phyloP scores from a whole-genome alignment of 2,329 filamentous ascomycete species.

The Sphaerulina musiva region DNA sequence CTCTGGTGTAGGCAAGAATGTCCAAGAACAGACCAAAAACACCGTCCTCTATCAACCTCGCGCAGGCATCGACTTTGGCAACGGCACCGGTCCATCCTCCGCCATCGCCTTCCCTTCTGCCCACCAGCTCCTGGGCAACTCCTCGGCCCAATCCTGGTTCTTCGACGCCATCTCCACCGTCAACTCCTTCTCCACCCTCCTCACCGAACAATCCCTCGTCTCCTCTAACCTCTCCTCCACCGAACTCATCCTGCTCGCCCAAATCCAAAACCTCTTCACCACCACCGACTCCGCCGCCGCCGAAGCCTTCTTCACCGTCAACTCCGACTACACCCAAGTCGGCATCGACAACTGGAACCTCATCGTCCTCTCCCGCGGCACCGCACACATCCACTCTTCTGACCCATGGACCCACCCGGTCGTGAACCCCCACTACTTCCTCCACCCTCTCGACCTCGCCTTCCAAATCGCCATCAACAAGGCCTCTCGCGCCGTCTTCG shows the following conservation, averaged over 20 bases:
- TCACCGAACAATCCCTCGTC: constrained; percentile 20
- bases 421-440: constrained; percentile 41
- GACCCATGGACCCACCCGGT: constrained; percentile 31
- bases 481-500: constrained; percentile 30
- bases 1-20: constrained; percentile 9
- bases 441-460: constrained; percentile 35
- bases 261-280: constrained; percentile 27
- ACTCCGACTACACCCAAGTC: constrained; percentile 25
- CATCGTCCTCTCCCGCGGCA: constrained; percentile 25
- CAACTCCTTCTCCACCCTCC: constrained; percentile 26
- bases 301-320: constrained; percentile 37
- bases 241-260: constrained; percentile 18
- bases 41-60: constrained; percentile 13
- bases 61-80: constrained; percentile 20
- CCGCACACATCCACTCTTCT: constrained; percentile 22
- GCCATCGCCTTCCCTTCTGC: constrained; percentile 35
- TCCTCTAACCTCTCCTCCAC: constrained; percentile 19
- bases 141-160: constrained; percentile 23
- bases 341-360: constrained; percentile 38
- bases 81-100: constrained; percentile 36
- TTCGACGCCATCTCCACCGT: constrained; percentile 27
- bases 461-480: constrained; percentile 34
- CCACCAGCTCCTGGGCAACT: constrained; percentile 34
- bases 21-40: constrained; percentile 20
- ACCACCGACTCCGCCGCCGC: constrained; percentile 19